A percentile compares a stretch with the other conserved stretches of the same genome.
Conservation (phyloP, 2,329 filamentous ascomycete genomes). For the Hypomyces rosellus region DNA sequence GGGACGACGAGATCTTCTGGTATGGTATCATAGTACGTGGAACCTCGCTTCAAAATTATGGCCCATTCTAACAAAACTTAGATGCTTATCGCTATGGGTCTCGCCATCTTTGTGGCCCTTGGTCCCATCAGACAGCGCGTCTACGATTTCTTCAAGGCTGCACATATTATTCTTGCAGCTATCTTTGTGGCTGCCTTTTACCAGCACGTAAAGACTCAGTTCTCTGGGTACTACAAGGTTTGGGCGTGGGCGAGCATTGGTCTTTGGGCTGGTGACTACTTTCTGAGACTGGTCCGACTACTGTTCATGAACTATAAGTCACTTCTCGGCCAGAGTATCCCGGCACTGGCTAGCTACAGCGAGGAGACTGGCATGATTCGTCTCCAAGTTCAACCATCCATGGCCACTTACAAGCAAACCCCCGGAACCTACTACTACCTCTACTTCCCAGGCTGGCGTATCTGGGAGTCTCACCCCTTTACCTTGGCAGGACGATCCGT, state of each 20-base stretch:
- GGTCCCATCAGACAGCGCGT: conserved; percentile 16
- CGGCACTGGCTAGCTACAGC: conserved; percentile 27
- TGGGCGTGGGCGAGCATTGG: conserved; percentile 33
- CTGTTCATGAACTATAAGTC: conserved; percentile 25
- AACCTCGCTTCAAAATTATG: background rate
- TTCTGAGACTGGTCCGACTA: conserved; percentile 34
- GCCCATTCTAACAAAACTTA: background rate
- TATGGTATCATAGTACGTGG: conserved; percentile 11
- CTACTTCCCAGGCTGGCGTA: conserved; percentile 27
- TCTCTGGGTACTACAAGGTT: conserved; percentile 14
- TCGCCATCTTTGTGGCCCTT: conserved; percentile 6
- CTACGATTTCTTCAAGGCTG: conserved; percentile 39
- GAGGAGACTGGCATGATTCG: conserved; percentile 29
- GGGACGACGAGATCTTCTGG: conserved; percentile 1
- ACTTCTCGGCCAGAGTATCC: conserved; percentile 23
- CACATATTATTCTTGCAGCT: conserved; percentile 42
- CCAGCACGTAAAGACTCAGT: conserved; percentile 22
- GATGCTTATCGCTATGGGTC: conserved; percentile 9
- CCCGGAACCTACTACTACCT: conserved; percentile 36
- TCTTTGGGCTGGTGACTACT: conserved; percentile 40
- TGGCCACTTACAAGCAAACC: conserved; percentile 22
- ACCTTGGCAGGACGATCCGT: conserved; percentile 25
- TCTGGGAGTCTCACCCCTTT: conserved; percentile 39
- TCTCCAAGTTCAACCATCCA: conserved; percentile 25
- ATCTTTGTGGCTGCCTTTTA: conserved; percentile 39